These are phyloP conservation scores for Russula vinacea DNA, from an alignment of 768 basidiomycete genomes.

Conservation along the genomic window DNA sequence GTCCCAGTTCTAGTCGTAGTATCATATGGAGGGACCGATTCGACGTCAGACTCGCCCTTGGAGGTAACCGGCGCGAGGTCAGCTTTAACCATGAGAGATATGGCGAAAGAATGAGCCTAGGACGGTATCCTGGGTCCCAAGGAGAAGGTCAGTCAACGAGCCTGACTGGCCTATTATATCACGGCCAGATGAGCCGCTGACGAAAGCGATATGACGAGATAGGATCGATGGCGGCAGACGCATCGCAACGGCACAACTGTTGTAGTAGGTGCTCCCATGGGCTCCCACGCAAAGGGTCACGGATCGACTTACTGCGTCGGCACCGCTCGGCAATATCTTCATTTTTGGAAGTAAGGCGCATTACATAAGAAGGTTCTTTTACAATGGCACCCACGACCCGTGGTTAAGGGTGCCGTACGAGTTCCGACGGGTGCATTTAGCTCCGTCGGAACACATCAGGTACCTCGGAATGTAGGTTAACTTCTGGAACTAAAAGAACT, in stretches of 20 bases:
- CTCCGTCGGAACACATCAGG: neutral
- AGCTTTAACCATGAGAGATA: conserved; percentile 1
- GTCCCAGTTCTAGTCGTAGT: neutral
- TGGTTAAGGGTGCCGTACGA: too few species aligned
- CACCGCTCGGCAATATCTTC: neutral
- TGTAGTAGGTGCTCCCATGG: neutral
- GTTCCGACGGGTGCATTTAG: neutral
- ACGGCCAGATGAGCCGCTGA: neutral
- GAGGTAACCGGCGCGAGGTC: neutral
- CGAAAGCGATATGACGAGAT: conserved; percentile 17
- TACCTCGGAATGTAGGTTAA: too few species aligned
- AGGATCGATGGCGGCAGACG: too few species aligned
- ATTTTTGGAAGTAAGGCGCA: neutral
- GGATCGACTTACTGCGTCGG: neutral
- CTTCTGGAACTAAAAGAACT: neutral
- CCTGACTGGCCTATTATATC: neutral
- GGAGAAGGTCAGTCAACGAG: neutral
- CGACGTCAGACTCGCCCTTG: conserved; percentile 9
- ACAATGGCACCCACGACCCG: too few species aligned
- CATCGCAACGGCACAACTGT: neutral
- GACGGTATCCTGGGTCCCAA: neutral
- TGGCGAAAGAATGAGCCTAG: neutral
- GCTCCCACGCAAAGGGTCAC: neutral
- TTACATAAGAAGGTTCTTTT: neutral
- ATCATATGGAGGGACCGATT: neutral